Conservation (phyloP, 2,329 filamentous ascomycete species). For the Colletotrichum zoysiae region DNA sequence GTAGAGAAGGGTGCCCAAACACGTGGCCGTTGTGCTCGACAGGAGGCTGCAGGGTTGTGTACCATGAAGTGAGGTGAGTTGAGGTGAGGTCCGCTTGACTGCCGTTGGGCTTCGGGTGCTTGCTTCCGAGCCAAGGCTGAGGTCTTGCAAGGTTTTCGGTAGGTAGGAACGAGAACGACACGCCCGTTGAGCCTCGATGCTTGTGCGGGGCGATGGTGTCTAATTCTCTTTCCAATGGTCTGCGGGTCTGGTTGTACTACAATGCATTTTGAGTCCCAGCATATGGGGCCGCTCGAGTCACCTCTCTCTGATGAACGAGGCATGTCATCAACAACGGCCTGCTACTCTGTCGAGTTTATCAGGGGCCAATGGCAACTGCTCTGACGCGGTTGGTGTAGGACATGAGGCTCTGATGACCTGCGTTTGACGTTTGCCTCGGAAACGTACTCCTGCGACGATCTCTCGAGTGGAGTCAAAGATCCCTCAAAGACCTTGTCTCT, state of each 20-base stretch:
- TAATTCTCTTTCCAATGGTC: not conserved
- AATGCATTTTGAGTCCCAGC: not conserved
- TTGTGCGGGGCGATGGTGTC: not conserved
- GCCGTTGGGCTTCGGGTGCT: not conserved
- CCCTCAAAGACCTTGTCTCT: not conserved
- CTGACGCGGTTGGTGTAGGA: not conserved
- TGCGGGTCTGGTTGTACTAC: not conserved
- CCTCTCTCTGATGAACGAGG: not conserved
- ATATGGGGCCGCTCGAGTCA: not conserved
- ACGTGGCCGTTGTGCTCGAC: not conserved
- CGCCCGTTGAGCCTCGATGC: not conserved
- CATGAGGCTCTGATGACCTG: not conserved
- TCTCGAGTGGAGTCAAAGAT: not conserved
- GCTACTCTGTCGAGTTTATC: not conserved
- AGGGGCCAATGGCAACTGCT: not conserved
- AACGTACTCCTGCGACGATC: not conserved
- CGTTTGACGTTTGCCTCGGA: not conserved
- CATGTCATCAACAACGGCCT: not conserved
- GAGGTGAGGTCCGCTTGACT: not conserved
- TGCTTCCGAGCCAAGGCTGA: not conserved
- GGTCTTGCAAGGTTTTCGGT: not conserved
- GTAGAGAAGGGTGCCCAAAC: too few relatives aligned
- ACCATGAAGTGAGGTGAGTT: not conserved
- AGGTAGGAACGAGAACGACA: not conserved
- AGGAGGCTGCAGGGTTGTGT: not conserved